Evolutionary conservation across 1,139 yeast species (phyloP).

Genomic region (Yamadazyma aaseri): DNA sequence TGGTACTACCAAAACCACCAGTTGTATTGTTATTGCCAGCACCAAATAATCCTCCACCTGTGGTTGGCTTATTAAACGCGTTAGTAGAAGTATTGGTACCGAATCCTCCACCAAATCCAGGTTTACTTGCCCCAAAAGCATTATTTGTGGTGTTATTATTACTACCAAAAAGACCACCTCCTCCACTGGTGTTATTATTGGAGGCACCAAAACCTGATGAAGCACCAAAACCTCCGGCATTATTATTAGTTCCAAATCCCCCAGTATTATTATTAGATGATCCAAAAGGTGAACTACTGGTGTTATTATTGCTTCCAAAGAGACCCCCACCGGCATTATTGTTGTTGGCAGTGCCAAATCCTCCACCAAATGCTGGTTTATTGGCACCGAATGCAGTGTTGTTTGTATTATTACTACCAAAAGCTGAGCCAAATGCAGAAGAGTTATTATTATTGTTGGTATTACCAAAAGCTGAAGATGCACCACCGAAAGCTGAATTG

Average conservation of each 20-base stretch:
- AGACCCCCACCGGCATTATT: constrained; percentile 17
- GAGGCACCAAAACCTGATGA: constrained; percentile 4
- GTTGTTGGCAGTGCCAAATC: constrained; percentile 7
- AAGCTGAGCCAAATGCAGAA: constrained; percentile 17
- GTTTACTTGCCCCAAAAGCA: constrained; percentile 17
- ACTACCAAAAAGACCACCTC: constrained; percentile 17
- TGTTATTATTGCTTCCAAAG: constrained; percentile 22
- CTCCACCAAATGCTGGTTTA: constrained; percentile 27
- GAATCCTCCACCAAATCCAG: constrained; percentile 20
- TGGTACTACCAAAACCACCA: constrained; percentile 18
- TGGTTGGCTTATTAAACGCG: constrained; percentile 14
- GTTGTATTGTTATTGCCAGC: constrained; percentile 20
- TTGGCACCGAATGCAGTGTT: constrained; percentile 24
- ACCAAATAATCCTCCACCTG: constrained; percentile 24
- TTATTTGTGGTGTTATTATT: constrained; percentile 5
- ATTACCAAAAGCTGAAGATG: constrained; percentile 5
- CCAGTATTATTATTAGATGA: constrained; percentile 11
- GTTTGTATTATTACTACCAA: constrained; percentile 19
- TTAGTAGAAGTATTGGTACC: constrained; percentile 20
- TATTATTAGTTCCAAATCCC: constrained; percentile 26
- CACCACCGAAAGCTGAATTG: constrained; percentile 16
- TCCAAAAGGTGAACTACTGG: constrained; percentile 15
- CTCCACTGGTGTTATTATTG: constrained; percentile 10
- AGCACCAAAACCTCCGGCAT: constrained; percentile 6
- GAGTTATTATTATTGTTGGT: constrained; percentile 13